These are phyloP conservation scores for Tetrastigma voinierianum DNA, from an alignment of 164 flowering plant species.

Conservation along the genomic window DNA sequence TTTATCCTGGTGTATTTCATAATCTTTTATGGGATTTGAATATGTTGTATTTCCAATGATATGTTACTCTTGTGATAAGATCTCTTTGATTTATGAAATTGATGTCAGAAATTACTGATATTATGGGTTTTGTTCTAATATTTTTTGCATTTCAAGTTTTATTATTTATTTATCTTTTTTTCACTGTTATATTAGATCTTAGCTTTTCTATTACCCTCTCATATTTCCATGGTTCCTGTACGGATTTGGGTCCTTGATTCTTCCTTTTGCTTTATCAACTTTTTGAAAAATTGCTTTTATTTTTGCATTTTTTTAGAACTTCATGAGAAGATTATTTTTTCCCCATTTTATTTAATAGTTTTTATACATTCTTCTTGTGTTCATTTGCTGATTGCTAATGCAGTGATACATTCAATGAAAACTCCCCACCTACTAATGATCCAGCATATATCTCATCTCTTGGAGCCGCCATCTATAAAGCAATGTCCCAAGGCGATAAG, in stretches of 20 bases:
- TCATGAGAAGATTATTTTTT: not conserved
- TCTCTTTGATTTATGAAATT: no score
- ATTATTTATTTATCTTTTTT: no score
- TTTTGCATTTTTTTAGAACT: not conserved
- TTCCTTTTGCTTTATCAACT: not conserved
- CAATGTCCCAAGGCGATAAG: conserved; percentile 76
- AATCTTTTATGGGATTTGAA: no score
- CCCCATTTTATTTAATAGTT: not conserved
- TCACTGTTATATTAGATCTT: no score
- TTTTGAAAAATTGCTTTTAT: not conserved
- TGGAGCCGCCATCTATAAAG: conserved; percentile 87
- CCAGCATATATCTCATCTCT: conserved; percentile 77
- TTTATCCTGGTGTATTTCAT: no score
- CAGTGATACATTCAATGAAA: conserved; percentile 98
- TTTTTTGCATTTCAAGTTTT: no score
- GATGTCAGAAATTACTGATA: no score
- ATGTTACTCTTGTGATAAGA: no score
- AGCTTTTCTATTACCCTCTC: not conserved
- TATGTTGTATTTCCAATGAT: no score
- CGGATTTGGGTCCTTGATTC: not conserved
- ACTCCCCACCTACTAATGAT: conserved; percentile 86
- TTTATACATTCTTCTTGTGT: not conserved
- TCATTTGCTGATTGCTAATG: conserved; percentile 5
- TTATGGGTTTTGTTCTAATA: no score
- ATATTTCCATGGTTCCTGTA: not conserved